phyloP scores from a whole-genome alignment of 192 early-diverging fungal genomes.

The Coemansia sp. region DNA sequence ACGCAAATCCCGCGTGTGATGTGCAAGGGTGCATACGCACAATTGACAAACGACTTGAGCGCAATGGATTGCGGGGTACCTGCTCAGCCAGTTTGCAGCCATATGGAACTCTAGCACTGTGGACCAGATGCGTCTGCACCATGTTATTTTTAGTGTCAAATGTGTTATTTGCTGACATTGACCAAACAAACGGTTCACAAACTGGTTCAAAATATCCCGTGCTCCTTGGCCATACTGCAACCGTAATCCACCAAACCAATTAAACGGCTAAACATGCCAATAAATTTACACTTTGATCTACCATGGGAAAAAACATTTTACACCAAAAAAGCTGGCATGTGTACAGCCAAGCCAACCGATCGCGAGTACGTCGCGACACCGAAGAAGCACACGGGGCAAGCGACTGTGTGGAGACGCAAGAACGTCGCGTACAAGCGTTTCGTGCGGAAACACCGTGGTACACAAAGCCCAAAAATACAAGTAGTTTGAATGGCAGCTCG shows the following conservation, averaged over 20 bases:
- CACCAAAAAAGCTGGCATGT: slow-evolving; percentile 16
- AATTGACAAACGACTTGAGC: background rate
- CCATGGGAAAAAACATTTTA: slow-evolving; percentile 19
- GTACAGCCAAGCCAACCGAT: slow-evolving; percentile 13
- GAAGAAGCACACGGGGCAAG: slow-evolving; percentile 3
- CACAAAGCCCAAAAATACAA: background rate
- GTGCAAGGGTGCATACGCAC: background rate
- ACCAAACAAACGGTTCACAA: too few species aligned
- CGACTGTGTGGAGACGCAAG: background rate
- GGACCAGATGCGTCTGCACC: too few species aligned
- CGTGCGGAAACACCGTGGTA: slow-evolving; percentile 6
- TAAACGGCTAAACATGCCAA: too few species aligned
- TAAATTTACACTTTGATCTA: too few species aligned
- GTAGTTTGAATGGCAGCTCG: background rate
- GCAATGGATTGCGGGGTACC: too few species aligned
- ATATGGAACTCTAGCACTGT: too few species aligned
- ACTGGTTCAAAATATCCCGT: too few species aligned
- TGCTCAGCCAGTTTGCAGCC: too few species aligned
- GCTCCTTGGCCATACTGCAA: too few species aligned
- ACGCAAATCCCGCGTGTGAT: background rate
- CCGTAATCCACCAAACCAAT: too few species aligned
- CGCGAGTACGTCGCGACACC: slow-evolving; percentile 4
- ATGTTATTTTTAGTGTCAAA: too few species aligned
- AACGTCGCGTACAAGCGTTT: background rate
- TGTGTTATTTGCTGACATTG: too few species aligned